Evolutionary conservation across 345 rosid species (phyloP), one percentile per base, ranked within the genome.

Genomic region (Anacardium occidentale): DNA sequence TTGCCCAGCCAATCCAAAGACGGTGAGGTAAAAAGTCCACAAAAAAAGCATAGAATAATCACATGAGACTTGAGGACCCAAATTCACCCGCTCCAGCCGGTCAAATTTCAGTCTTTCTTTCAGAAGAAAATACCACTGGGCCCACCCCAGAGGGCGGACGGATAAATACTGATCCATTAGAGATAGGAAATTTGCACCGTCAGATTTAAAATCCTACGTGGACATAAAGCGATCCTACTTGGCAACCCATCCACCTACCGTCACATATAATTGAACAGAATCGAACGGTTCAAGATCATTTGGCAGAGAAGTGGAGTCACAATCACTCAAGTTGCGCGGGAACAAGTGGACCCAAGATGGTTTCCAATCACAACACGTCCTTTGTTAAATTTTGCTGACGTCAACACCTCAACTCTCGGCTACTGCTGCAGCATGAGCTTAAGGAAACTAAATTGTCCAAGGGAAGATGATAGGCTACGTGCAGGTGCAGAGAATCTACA

Each of bases 191-290:
- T 15, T 5, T 47, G 0, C 5, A 18, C 75, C 81, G 75, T 74
- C n/a, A 57, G 83, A 79, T 76, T 8, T 3, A 57, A 37, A 58
- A 76, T 79, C 79, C 71, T 18, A 81, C 84, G 68, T 81, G 82
- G 79, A 47, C 10, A 22, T 6, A 50, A 18, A 69, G 68, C 2
- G 22, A 47, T 68, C 70, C 48, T 62, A 81, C 72, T 55, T 67
- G 76, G 80, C 77, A 73, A 25, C 34, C 15, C 61, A 45, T 29
- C 58, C 0, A 8, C 71, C 11, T 0, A 37, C 54, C 61, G 0
- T 5, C 14, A 37, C 18, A 42, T 37, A 24, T 48, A 1, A 51
- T 20, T 3, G 20, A 74, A 70, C 59, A 18, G 45, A 15, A 81
- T 71, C 77, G 18, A 25, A 78, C 77, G 81, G 81, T 37, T 59